These are phyloP conservation scores for Corymbia maculata DNA, from an alignment of 345 rosid genomes.

Conservation along the genomic window DNA sequence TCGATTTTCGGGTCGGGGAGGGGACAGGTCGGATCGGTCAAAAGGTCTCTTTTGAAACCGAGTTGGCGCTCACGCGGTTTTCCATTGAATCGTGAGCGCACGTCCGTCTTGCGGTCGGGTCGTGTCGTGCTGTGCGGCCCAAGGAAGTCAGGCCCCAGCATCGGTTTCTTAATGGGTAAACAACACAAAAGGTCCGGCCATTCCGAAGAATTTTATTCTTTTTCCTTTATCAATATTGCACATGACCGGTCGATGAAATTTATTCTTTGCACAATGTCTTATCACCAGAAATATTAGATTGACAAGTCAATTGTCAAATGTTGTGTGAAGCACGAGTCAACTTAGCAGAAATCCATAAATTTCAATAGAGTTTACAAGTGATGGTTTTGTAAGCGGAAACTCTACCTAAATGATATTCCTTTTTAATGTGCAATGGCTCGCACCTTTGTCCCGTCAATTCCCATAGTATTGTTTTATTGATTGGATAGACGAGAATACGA, in stretches of 20 bases:
- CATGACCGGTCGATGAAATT: not conserved
- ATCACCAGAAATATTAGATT: no score
- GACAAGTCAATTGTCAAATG: no score
- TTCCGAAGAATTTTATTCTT: not conserved
- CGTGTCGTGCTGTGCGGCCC: rapidly evolving
- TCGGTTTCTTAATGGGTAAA: not conserved
- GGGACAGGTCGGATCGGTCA: not conserved
- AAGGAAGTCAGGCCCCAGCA: rapidly evolving
- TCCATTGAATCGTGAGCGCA: not conserved
- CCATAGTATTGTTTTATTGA: no score
- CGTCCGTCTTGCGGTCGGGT: not conserved
- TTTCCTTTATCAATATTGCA: not conserved
- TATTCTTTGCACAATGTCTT: no score
- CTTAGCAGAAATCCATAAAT: no score
- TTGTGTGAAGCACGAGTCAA: no score
- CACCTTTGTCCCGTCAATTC: no score
- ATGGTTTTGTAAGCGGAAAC: no score
- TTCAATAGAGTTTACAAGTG: no score
- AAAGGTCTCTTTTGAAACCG: not conserved
- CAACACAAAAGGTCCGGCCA: rapidly evolving
- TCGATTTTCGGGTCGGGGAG: not conserved
- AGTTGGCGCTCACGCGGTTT: not conserved
- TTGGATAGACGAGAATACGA: no score
- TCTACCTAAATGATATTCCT: no score
- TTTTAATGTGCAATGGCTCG: no score